A percentile compares a stretch with the other conserved stretches of the same genome.
Evolutionary conservation across 345 rosid species (phyloP).

Genomic region (Acer negundo): DNA sequence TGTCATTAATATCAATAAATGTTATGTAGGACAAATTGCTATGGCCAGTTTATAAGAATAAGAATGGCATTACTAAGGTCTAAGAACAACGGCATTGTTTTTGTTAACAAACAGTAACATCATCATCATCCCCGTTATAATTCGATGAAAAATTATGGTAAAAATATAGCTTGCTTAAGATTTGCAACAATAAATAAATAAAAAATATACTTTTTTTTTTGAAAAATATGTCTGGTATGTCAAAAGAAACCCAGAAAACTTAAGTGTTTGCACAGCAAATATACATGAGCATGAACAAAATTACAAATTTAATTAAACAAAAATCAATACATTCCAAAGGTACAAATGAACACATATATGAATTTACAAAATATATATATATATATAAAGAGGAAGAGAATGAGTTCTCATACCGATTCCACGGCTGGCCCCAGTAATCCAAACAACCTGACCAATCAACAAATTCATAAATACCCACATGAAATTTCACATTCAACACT

Average conservation of each 20-base stretch:
- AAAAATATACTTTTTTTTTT: too few species aligned
- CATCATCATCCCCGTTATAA: neutral
- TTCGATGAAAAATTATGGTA: neutral
- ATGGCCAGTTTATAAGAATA: neutral
- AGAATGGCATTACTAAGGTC: neutral
- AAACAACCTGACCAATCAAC: conserved; percentile 55
- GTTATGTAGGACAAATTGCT: neutral
- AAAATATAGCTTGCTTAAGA: neutral
- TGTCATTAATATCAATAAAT: neutral
- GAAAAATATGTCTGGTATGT: too few species aligned
- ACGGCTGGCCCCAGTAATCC: conserved; percentile 98
- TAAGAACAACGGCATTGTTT: neutral
- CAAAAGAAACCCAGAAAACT: neutral
- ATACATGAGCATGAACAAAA: neutral
- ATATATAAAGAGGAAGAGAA: neutral
- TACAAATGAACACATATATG: conserved; percentile 1
- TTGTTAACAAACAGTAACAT: neutral
- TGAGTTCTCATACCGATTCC: conserved; percentile 70
- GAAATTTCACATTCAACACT: neutral
- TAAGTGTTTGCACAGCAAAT: neutral
- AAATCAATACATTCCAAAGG: neutral
- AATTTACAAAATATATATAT: neutral
- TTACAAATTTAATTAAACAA: neutral
- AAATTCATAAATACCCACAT: neutral
- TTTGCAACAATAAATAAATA: too few species aligned